Percentiles rank a stretch among this genome's conserved stretches.
Evolutionary conservation across 805 yeast species (phyloP).

Genomic region (Saccharomycopsis microspora): DNA sequence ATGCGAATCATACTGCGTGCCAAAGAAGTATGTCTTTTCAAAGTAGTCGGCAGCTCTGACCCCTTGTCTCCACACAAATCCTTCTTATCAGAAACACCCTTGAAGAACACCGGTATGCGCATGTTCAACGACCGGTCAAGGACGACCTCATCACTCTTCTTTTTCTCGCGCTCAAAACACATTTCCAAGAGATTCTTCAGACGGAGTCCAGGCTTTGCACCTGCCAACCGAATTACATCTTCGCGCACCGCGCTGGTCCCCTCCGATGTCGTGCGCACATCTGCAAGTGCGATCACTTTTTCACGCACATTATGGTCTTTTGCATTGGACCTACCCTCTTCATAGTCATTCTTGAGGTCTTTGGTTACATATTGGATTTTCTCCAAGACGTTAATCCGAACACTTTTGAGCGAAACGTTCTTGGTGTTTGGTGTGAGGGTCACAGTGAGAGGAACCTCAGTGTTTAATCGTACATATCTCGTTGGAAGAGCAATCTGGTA

Average conservation of each 20-base stretch:
- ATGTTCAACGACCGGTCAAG: conserved; percentile 3
- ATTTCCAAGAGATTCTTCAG: conserved; percentile 1
- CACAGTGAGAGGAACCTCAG: conserved; percentile 47
- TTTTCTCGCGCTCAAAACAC: conserved; percentile 3
- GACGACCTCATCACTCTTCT: not conserved
- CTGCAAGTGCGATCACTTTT: conserved; percentile 46
- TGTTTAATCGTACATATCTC: conserved; percentile 55
- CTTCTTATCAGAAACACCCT: conserved; percentile 5
- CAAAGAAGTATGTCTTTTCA: not conserved
- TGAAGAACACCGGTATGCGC: conserved; percentile 14
- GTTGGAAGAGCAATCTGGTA: conserved; percentile 64
- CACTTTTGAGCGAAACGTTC: conserved; percentile 47
- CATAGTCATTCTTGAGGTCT: conserved; percentile 40
- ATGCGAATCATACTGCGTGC: not conserved
- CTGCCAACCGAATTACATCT: conserved; percentile 24
- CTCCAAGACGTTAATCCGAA: conserved; percentile 57
- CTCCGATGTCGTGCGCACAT: conserved; percentile 46
- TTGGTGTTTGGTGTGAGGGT: conserved; percentile 59
- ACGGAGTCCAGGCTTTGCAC: not conserved
- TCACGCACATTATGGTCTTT: conserved; percentile 26
- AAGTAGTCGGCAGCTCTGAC: not conserved
- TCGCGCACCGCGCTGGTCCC: conserved; percentile 38
- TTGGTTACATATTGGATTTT: conserved; percentile 52
- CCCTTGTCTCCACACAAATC: not conserved
- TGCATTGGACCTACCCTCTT: conserved; percentile 28